Base-by-base conservation (phyloP, 495 filamentous ascomycete genomes). In the Pyrenula aspistea region DNA sequence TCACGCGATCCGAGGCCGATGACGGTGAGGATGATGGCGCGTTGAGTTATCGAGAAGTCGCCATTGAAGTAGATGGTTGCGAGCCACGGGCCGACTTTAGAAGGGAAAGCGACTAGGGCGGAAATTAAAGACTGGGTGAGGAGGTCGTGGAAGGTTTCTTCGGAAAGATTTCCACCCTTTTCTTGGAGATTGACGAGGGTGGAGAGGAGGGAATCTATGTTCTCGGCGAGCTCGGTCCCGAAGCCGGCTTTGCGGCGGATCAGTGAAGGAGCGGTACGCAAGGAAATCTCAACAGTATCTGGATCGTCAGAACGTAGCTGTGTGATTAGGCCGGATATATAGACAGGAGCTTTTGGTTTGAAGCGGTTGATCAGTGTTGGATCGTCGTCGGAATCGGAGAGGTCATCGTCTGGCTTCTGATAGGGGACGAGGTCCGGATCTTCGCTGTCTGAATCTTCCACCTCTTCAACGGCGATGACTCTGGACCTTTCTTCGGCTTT, bases 361-460 rank as follows among this genome's bases (percentile, higher is more conserved):
- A 88, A 81, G 42, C 91, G 80, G 54, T 84, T 82, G 48, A 97
- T 75, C 31, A 94, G 70, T 0, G 89, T 95, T 12, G 94, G 83
- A 64, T 99, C 94, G 23, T 96, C 92, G 55, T 95, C 90, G 0
- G 86, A 87, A 67, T 97, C 94, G 57, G 90, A 87, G 1, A 80
- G 76, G 62, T 99, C 94, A n/a, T 87, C 91, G 65, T 95, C 93
- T 0, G 91, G 91, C 64, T 96, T 96, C 24, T 79, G 83, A 65
- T 96, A 97, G 2, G 88, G 84, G 11, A 82, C 74, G 0, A 97
- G 71, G 57, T 88, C 88, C 10, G 89, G 84, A 54, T 89, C 82
- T 56, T 89, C 84, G 1, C 70, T 74, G 2, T 77, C 69, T 11
- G 69, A 71, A 12, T 73, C 78, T 1, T 79, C 79, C 22, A 93